Evolutionary conservation across 129 eudicot species (phyloP), one percentile per base, ranked within the genome.

Genomic region (Lonicera japonica): DNA sequence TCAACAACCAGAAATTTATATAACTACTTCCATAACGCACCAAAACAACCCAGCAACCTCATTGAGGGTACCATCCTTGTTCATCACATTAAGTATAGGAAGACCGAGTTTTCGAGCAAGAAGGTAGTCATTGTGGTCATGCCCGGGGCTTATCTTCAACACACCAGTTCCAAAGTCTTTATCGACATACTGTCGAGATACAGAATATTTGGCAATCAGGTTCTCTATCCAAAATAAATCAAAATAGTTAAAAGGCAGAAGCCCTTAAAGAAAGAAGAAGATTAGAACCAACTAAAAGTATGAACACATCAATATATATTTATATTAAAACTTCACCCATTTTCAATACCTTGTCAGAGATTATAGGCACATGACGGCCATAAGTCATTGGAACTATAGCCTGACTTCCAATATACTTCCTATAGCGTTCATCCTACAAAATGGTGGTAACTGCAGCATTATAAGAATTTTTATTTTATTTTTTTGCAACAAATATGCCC

Each of bases 141-240:
- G 97, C 60, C 97, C 97, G n/a, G 97, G 97, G 77, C 97, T 91
- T 77, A 91, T 91, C 74, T 91, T 91, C 60, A 91, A 69, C 54
- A 91, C 97, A 48, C 97, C 97, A 63, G 97, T 91, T 64, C 97
- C 97, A 80, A 91, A 91, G 58, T 91, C 95, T 78, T 83, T 91
- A 82, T 91, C 97, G 46, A 91, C 97, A 75, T 79, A 83, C 97
- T 91, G 82, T 60, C 68, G 53, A 61, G 14, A 45, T 22, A 19
- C 23, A 59, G 66, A 17, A 1, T 25, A 52, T 72, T 40, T n/a
- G 16, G 24, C 24, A 47, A 61, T 47, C 20, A 18, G 52, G 65
- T 60, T 60, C 4, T 60, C 17, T 60, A 11, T 21, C 23, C 25
- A 18, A 23, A 21, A 21, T 39, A 54, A 6, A 21, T 23, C 13